Base-by-base conservation (phyloP, 179 eudicot genomes). In the Beta macrorhiza region DNA sequence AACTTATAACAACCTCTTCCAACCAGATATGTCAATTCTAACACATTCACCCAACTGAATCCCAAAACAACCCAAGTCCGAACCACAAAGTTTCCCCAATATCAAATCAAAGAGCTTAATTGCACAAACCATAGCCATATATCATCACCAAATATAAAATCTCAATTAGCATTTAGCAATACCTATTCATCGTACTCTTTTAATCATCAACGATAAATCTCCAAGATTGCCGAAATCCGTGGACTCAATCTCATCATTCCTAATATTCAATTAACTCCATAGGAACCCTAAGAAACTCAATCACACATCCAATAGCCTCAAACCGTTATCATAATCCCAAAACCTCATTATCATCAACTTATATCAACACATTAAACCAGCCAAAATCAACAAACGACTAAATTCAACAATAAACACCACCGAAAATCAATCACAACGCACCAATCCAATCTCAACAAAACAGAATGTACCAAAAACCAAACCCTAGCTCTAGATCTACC, bases 401-500 rank as follows among this genome's bases (percentile, higher is more conserved):
- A 25, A 45, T 47, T 51, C 32, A 13, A 19, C 20, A 58, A 22
- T 10, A 55, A 45, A 10, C 4, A 5, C 67, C 22, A 16, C 49
- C 64, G 64, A 63, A n/a, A 44, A 51, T 78, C 63, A 47, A 49
- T 7, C 9, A 11, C 5, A 25, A 42, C 58, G 7, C 55, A 16
- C 45, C 67, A 62, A 62, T 62, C 67, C 45, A 59, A 79, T 7
- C 1, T 9, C 65, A 70, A 19, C 16, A 7, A 69, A 10, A 19
- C 22, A 13, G 6, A 67, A 20, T 64, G 56, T 14, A 6, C 22
- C 55, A 64, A 17, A 75, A 74, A 63, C 82, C 8, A 51, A 42
- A 76, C 67, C 83, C 79, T 67, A 81, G 25, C 53, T 56, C 4
- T 14, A 75, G 79, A 81, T 81, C 79, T 29, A 67, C 2, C 75